Evolutionary conservation across 768 basidiomycete genomes (phyloP), one percentile per base, ranked within the genome.

Genomic region (Amylocystis lapponica): DNA sequence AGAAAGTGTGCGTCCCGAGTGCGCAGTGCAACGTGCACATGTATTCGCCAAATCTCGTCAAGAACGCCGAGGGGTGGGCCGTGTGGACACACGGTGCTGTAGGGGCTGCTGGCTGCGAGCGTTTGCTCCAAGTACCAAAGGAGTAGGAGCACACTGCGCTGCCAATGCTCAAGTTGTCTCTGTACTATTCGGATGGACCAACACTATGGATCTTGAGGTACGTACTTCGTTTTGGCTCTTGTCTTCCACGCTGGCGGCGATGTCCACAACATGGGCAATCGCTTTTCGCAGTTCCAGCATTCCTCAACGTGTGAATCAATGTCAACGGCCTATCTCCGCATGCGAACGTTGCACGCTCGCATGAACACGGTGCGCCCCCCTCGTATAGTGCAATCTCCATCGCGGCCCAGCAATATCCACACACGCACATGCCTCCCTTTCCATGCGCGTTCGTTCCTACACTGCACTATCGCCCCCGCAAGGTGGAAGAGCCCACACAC

Each of bases 11-110:
- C 10, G 78, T 95, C 17, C 75, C 87, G 46, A 76, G 78, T 51
- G 83, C 92, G 2, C 72, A 83, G 22, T 70, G 92, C 39, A 84
- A 87, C 49, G 90, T 95, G 2, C 68, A 93, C 20, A 84, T 91
- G 68, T 96, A 97, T 63, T 81, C 85, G 1, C 75, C 78, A 2
- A 92, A 97, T 58, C 71, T 98, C 19, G 81, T 97, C 40, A 80
- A 78, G 55, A 80, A 71, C 3, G 72, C 69, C 1, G 67, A 73
- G 9, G 63, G 66, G 35, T 81, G 79, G 79, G 68, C 64, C 7
- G 48, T 65, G 1, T 52, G 65, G 2, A 56, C 68, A 7, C 62
- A 65, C 5, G 50, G 55, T 3, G 49, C 53, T 2, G 50, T 49
- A 30, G 30, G 50, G n/a, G 41, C 45, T n/a, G n/a, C n/a, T 45